Conservation (phyloP, 116 monocot species). For the Iris pallida region DNA sequence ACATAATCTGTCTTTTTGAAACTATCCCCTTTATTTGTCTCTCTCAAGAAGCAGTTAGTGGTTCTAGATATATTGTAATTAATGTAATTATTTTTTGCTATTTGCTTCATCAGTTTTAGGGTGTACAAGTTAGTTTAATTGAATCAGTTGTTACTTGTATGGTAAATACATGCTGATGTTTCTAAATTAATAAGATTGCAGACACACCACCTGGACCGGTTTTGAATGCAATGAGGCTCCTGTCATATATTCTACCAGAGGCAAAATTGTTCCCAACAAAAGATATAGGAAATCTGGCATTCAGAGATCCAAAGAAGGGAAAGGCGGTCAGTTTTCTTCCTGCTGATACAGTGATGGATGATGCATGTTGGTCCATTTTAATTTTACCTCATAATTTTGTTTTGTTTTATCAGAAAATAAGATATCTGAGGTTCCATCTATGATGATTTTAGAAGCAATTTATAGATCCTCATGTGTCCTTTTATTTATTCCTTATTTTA, state of each 20-base stretch:
- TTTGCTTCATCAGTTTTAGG: not conserved
- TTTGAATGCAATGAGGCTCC: conserved; percentile 43
- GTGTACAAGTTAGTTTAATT: not conserved
- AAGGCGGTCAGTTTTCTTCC: conserved; percentile 46
- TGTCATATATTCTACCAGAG: conserved; percentile 80
- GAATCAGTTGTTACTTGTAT: conserved; percentile 3
- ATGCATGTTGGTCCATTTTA: no score
- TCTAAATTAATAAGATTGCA: conserved; percentile 57
- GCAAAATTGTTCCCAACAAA: conserved; percentile 85
- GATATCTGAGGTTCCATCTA: no score
- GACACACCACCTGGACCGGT: conserved; percentile 68
- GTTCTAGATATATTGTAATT: conserved; percentile 1
- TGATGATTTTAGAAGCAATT: no score
- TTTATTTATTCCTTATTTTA: no score
- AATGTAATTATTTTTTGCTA: not conserved
- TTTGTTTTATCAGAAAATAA: no score
- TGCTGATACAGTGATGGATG: not conserved
- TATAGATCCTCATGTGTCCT: no score
- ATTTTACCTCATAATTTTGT: no score
- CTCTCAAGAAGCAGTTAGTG: not conserved
- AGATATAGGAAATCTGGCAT: conserved; percentile 76
- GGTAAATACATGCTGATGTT: conserved; percentile 21
- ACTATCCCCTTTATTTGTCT: no score
- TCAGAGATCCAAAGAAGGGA: conserved; percentile 80
- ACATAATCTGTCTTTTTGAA: no score